Percentiles rank a stretch among this genome's conserved stretches.
phyloP scores from a whole-genome alignment of 2,329 filamentous ascomycete species.

The Scedosporium boydii region DNA sequence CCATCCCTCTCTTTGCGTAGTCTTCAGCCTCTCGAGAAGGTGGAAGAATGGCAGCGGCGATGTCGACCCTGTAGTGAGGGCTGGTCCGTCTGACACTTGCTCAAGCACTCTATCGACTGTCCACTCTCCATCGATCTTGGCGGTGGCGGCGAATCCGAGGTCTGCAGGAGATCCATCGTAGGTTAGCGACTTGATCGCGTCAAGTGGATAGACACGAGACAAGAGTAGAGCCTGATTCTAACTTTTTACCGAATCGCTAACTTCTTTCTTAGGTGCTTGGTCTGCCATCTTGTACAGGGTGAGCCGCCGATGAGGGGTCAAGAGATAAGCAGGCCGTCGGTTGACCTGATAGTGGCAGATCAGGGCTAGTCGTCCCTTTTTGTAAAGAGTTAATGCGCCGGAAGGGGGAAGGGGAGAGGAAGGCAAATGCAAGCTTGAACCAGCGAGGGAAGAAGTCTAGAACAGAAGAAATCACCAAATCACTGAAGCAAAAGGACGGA shows the following conservation, averaged over 20 bases:
- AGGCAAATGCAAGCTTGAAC: background rate
- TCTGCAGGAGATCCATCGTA: conserved; percentile 8
- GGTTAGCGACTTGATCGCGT: background rate
- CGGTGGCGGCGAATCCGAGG: conserved; percentile 14
- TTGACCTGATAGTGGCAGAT: background rate
- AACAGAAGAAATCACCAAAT: background rate
- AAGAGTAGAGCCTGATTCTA: background rate
- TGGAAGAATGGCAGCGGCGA: conserved; percentile 92
- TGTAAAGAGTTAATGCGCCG: background rate
- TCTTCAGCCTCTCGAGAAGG: conserved; percentile 87
- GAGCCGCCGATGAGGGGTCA: background rate
- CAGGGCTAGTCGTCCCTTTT: background rate
- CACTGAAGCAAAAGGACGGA: background rate
- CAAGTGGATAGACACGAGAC: background rate
- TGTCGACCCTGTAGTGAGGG: conserved; percentile 48
- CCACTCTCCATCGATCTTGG: conserved; percentile 15
- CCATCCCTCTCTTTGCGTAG: conserved; percentile 94
- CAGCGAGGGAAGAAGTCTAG: background rate
- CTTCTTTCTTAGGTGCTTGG: background rate
- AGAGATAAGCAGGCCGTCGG: background rate
- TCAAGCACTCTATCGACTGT: conserved; percentile 14
- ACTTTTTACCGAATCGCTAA: background rate
- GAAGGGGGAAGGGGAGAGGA: background rate
- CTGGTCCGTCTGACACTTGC: conserved; percentile 5
- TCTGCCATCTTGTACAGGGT: background rate